Conservation (phyloP, 805 yeast genomes). For the Metschnikowia amazonensis region DNA sequence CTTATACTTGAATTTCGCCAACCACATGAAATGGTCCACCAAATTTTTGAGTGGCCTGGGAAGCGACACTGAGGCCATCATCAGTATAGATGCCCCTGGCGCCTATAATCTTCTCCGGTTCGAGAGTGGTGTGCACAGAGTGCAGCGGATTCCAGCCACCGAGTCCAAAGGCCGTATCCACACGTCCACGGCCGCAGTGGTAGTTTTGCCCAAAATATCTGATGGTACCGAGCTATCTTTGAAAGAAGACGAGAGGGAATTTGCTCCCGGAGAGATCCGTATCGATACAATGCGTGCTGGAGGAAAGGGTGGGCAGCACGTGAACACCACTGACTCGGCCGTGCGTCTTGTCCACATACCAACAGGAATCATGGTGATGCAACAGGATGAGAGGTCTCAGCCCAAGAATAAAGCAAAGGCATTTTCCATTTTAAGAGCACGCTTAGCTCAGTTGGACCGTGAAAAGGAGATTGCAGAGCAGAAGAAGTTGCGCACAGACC, state of each 20-base stretch:
- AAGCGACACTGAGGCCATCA: constrained; percentile 68
- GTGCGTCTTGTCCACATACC: constrained; percentile 91
- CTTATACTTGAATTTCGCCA: constrained; percentile 78
- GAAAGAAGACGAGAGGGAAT: constrained; percentile 57
- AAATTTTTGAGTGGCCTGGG: constrained; percentile 63
- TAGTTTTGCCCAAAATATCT: constrained; percentile 80
- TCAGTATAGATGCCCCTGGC: constrained; percentile 67
- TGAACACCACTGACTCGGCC: constrained; percentile 95
- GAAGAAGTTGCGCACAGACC: constrained; percentile 65
- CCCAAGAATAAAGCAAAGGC: constrained; percentile 94
- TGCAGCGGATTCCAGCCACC: constrained; percentile 89
- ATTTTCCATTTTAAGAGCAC: constrained; percentile 71
- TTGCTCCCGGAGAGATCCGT: constrained; percentile 82
- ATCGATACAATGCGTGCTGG: constrained; percentile 97
- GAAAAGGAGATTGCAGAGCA: constrained; percentile 62
- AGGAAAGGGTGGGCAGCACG: constrained; percentile 98
- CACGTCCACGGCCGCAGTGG: constrained; percentile 94
- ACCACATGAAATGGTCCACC: constrained; percentile 61
- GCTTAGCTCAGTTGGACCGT: constrained; percentile 78
- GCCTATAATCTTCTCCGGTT: constrained; percentile 68
- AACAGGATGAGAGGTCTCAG: constrained; percentile 95
- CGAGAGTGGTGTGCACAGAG: constrained; percentile 96
- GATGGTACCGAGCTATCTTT: constrained; percentile 48
- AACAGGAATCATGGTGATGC: constrained; percentile 80
- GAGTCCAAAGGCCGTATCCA: constrained; percentile 93